phyloP scores from a whole-genome alignment of 2,329 filamentous ascomycete genomes.

The Colletotrichum phormii region DNA sequence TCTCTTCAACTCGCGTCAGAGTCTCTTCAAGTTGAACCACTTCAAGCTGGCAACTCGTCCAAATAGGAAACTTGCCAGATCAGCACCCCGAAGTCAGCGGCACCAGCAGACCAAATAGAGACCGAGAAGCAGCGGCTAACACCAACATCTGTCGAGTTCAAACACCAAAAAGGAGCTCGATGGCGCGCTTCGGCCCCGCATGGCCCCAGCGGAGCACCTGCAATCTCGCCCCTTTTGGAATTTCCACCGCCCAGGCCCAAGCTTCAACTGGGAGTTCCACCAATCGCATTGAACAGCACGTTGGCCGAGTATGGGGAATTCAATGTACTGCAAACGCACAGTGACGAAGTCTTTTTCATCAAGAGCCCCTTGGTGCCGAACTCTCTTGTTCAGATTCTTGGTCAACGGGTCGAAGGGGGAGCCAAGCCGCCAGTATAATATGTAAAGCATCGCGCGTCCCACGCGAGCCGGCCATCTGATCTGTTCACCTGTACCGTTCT shows the following conservation, averaged over 20 bases:
- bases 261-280: constrained; percentile 16
- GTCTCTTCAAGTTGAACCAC: background rate
- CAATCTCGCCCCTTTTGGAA: constrained; percentile 24
- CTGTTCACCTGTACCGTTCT: background rate
- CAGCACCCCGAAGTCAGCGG: background rate
- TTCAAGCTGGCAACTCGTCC: background rate
- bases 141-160: background rate
- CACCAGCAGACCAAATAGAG: background rate
- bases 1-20: background rate
- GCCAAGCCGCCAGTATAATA: constrained; percentile 3
- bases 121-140: background rate
- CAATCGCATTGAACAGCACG: constrained; percentile 11
- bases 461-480: background rate
- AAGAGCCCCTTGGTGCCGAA: background rate
- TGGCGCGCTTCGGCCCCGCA: background rate
- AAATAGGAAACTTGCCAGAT: background rate
- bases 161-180: background rate
- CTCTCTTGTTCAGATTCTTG: background rate
- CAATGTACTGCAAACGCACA: constrained; percentile 33
- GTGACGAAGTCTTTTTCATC: constrained; percentile 8
- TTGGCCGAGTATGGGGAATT: background rate
- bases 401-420: background rate
- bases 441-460: constrained; percentile 4
- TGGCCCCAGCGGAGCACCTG: constrained; percentile 22
- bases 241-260: constrained; percentile 11